Evolutionary conservation across 73 alveolate species (phyloP).

Genomic region (Urostyla sp.): DNA sequence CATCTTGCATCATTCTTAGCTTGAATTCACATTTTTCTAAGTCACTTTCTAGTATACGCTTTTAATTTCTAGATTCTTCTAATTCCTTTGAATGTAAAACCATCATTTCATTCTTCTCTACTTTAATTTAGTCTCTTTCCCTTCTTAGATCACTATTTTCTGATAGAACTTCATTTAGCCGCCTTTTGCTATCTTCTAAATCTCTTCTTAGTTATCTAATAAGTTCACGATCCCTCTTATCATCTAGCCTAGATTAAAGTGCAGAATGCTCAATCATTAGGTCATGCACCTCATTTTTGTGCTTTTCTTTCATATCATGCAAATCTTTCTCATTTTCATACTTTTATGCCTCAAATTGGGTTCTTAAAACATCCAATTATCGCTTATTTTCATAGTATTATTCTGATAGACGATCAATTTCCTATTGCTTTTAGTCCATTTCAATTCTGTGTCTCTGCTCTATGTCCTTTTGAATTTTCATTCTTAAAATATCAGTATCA

Average conservation of each 20-base stretch:
- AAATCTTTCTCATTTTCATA: conserved; percentile 72
- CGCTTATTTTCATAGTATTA: conserved; percentile 64
- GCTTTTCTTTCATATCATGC: conserved; percentile 60
- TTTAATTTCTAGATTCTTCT: conserved; percentile 62
- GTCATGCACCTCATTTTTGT: conserved; percentile 60
- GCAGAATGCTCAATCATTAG: conserved; percentile 41
- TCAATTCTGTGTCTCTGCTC: conserved; percentile 75
- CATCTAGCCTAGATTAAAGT: conserved; percentile 52
- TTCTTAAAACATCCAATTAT: conserved; percentile 64
- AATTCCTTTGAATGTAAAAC: conserved; percentile 44
- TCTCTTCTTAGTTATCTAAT: conserved; percentile 66
- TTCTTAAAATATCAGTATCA: conserved; percentile 73
- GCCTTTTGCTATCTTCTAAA: conserved; percentile 64
- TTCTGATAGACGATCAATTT: conserved; percentile 50
- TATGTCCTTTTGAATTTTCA: conserved; percentile 71
- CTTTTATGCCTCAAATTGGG: conserved; percentile 58
- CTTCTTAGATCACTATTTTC: conserved; percentile 72
- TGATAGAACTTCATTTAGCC: conserved; percentile 54
- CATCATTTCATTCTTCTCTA: conserved; percentile 62
- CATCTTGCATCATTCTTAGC: conserved; percentile 51
- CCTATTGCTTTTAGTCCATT: conserved; percentile 67
- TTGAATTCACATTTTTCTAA: conserved; percentile 53
- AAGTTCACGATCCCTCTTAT: conserved; percentile 61
- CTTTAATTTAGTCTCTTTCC: conserved; percentile 54
- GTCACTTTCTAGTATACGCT: conserved; percentile 28